Evolutionary conservation across 179 eudicot genomes (phyloP).

Genomic region (Silene vulgaris): DNA sequence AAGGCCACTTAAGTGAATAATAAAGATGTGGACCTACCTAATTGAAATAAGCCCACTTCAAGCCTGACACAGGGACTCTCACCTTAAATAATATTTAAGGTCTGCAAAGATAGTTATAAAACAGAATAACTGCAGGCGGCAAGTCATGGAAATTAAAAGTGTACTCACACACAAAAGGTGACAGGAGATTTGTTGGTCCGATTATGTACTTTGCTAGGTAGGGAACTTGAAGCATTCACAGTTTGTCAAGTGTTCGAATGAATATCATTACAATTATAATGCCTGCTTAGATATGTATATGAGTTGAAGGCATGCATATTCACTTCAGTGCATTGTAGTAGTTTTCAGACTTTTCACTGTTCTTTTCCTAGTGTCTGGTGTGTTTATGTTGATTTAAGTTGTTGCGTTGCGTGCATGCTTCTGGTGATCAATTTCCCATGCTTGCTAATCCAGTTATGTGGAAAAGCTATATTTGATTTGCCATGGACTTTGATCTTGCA

Average conservation of each 20-base stretch:
- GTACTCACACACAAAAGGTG: neutral
- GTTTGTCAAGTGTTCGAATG: neutral
- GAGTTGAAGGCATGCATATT: neutral
- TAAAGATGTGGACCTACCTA: neutral
- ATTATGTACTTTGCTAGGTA: neutral
- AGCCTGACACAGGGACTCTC: neutral
- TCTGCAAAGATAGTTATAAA: neutral
- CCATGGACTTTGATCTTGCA: neutral
- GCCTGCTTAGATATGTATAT: neutral
- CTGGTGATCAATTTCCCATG: neutral
- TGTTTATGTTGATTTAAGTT: neutral
- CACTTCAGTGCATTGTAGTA: neutral
- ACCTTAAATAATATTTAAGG: neutral
- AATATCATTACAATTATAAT: neutral
- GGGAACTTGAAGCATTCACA: neutral
- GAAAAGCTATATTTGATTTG: neutral
- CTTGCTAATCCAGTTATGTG: neutral
- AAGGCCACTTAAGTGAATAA: neutral
- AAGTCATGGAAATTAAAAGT: slow-evolving; percentile 2
- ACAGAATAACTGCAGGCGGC: neutral
- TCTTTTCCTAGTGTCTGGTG: neutral
- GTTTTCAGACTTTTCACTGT: neutral
- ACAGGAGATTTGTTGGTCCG: neutral
- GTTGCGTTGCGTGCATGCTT: neutral
- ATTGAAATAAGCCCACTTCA: neutral